Evolutionary conservation across 331 rosid genomes (phyloP).

Genomic region (Quercus lobata): DNA sequence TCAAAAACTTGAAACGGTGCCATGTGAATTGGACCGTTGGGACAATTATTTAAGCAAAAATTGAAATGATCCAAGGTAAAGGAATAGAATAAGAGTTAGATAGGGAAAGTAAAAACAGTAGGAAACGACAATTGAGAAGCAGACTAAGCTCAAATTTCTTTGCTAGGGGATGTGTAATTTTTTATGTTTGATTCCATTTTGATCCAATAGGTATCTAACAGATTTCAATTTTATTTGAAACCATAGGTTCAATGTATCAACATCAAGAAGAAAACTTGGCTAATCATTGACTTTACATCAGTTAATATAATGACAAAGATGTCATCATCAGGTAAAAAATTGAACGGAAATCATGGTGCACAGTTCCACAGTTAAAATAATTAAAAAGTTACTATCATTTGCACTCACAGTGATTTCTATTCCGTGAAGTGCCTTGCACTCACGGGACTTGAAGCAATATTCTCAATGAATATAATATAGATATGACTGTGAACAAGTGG

Average conservation of each 20-base stretch:
- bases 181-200: neutral
- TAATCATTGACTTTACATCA: neutral
- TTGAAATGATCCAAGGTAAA: conserved; percentile 35
- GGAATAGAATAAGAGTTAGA: conserved; percentile 39
- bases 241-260: conserved; percentile 13
- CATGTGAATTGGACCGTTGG: conserved; percentile 80
- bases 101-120: conserved; percentile 8
- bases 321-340: neutral
- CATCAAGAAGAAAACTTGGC: neutral
- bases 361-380: neutral
- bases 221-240: neutral
- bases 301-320: neutral
- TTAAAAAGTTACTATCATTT: neutral
- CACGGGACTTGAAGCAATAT: too few species aligned
- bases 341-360: neutral
- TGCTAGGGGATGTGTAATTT: conserved; percentile 23
- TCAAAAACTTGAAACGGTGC: conserved; percentile 28
- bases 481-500: too few species aligned
- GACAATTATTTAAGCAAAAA: conserved; percentile 20
- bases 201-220: neutral
- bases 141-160: conserved; percentile 31
- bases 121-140: conserved; percentile 32
- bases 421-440: too few species aligned
- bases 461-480: too few species aligned
- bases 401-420: neutral